Conservation (phyloP, 2,329 filamentous ascomycete species). For the Scedosporium aurantiacum region DNA sequence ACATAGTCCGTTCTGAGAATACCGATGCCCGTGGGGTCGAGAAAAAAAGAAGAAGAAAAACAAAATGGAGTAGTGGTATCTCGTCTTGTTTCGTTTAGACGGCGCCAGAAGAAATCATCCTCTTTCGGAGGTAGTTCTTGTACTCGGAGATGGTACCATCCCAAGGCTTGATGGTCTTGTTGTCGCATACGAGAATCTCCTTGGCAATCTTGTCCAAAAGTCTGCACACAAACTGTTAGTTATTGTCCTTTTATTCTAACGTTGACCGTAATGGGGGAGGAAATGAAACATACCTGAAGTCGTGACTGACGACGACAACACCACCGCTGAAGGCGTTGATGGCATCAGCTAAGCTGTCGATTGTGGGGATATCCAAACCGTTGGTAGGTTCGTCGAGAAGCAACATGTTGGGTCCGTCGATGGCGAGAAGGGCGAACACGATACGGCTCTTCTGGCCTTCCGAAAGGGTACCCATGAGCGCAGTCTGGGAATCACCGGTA, state of each 20-base stretch:
- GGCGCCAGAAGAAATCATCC: constrained; percentile 84
- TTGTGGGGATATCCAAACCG: constrained; percentile 97
- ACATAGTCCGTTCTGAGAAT: background rate
- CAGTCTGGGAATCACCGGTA: constrained; percentile 85
- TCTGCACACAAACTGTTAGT: constrained; percentile 34
- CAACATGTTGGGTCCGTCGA: constrained; percentile 95
- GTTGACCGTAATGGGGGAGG: background rate
- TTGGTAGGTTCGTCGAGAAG: constrained; percentile 98
- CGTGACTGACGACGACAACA: constrained; percentile 96
- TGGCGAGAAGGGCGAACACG: constrained; percentile 90
- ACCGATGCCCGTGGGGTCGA: background rate
- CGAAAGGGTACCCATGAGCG: constrained; percentile 93
- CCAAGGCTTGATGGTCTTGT: constrained; percentile 88
- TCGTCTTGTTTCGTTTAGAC: constrained; percentile 47
- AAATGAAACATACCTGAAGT: constrained; percentile 70
- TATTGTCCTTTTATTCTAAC: background rate
- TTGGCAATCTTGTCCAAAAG: constrained; percentile 99
- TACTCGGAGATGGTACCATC: constrained; percentile 83
- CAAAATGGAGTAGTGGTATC: background rate
- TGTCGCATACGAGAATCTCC: constrained; percentile 98
- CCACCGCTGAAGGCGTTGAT: constrained; percentile 94
- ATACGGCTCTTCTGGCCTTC: constrained; percentile 98
- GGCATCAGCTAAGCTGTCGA: constrained; percentile 92
- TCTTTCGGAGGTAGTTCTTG: constrained; percentile 98
- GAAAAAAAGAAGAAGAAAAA: background rate